phyloP scores from a whole-genome alignment of 306 rosid genomes.

The Rosa lucieae region DNA sequence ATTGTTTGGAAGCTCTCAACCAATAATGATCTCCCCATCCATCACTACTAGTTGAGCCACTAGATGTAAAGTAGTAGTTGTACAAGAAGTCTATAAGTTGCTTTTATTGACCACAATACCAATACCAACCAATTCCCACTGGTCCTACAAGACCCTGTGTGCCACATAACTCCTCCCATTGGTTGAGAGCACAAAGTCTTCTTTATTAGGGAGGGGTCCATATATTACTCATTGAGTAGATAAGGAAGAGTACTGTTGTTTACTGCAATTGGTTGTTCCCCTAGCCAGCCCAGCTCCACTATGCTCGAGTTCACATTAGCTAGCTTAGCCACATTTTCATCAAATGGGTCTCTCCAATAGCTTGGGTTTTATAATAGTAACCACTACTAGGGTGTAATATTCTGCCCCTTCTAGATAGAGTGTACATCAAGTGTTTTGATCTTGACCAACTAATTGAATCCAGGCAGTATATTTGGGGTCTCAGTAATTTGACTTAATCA shows the following conservation, averaged over 20 bases:
- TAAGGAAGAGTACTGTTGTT: neutral
- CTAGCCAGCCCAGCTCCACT: neutral
- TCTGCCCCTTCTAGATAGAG: neutral
- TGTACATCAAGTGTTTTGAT: neutral
- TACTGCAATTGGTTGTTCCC: neutral
- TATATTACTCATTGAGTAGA: neutral
- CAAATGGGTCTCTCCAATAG: neutral
- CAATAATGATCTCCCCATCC: neutral
- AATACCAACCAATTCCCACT: neutral
- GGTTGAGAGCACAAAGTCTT: neutral
- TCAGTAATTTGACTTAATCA: neutral
- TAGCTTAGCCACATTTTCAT: neutral
- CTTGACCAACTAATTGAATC: neutral
- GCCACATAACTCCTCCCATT: constrained; percentile 4
- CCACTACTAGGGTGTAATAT: neutral
- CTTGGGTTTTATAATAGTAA: neutral
- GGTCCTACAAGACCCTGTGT: constrained; percentile 7
- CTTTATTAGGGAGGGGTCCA: neutral
- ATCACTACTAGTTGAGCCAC: neutral
- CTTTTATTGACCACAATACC: constrained; percentile 2
- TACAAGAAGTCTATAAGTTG: neutral
- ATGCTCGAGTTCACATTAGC: neutral
- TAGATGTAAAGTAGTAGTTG: neutral
- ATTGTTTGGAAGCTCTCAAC: neutral
- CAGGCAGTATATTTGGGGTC: neutral